Conservation (phyloP, 352 stramenopile species). For the Aphanomyces invadans region DNA sequence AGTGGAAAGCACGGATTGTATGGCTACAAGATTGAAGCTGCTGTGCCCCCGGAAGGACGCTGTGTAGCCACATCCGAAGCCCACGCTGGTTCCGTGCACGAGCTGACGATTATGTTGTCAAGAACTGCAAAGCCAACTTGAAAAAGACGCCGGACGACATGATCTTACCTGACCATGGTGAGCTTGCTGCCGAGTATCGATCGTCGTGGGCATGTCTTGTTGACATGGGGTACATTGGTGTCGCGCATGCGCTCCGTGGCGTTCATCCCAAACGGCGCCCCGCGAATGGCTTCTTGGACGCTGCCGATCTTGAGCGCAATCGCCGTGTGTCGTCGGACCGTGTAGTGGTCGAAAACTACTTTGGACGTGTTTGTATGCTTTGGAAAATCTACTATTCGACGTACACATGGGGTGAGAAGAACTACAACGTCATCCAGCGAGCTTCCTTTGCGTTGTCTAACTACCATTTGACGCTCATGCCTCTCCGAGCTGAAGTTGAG, state of each 20-base stretch:
- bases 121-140: background rate
- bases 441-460: background rate
- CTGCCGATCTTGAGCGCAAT: background rate
- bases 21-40: background rate
- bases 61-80: background rate
- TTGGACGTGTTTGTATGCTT: background rate
- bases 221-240: constrained; percentile 2
- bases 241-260: background rate
- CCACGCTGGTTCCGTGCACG: background rate
- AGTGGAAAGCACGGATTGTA: background rate
- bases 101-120: background rate
- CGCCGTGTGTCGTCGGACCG: constrained; percentile 1
- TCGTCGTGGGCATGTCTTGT: background rate
- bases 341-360: constrained; percentile 16
- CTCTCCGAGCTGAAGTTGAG: background rate
- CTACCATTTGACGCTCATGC: background rate
- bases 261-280: constrained; percentile 14
- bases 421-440: background rate
- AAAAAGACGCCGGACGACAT: background rate
- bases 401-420: background rate
- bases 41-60: background rate
- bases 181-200: background rate
- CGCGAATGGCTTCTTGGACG: background rate
- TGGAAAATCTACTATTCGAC: background rate
- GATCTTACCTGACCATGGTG: background rate